Percentiles rank a stretch among this genome's conserved stretches.
Conservation (phyloP, 768 basidiomycete genomes). For the Tricholoma sp. region DNA sequence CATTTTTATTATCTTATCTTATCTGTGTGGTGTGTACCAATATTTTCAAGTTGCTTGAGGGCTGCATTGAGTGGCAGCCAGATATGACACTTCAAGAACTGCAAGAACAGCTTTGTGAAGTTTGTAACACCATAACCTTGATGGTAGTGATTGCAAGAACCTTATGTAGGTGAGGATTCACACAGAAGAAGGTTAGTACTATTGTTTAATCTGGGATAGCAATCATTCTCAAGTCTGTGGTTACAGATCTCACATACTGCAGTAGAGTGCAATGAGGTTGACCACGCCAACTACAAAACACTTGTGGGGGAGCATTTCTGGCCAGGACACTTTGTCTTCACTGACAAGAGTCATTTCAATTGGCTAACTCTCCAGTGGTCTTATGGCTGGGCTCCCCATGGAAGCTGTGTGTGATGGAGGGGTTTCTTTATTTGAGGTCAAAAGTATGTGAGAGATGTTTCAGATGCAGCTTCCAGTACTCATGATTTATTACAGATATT, state of each 20-base stretch:
- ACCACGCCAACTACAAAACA: slow-evolving; percentile 11
- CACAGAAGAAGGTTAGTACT: too few relatives aligned
- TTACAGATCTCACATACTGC: slow-evolving; percentile 5
- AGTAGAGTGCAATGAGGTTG: slow-evolving; percentile 15
- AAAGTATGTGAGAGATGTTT: slow-evolving; percentile 13
- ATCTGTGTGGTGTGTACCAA: too few relatives aligned
- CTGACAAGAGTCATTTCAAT: too few relatives aligned
- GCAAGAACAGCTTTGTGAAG: too few relatives aligned
- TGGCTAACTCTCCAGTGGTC: slow-evolving; percentile 16
- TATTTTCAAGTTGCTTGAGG: too few relatives aligned
- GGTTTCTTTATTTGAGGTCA: slow-evolving; percentile 22
- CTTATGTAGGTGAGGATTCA: too few relatives aligned
- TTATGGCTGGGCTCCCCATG: slow-evolving; percentile 20
- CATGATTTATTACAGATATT: slow-evolving; percentile 22
- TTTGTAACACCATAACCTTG: too few relatives aligned
- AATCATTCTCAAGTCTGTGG: not conserved
- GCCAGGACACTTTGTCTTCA: slow-evolving; percentile 19
- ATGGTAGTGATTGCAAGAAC: too few relatives aligned
- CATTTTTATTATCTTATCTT: too few relatives aligned
- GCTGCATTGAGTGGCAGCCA: too few relatives aligned
- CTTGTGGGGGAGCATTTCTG: slow-evolving; percentile 12
- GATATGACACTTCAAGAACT: too few relatives aligned
- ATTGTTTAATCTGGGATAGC: slow-evolving; percentile 10
- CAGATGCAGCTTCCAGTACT: slow-evolving; percentile 4
- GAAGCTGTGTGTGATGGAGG: slow-evolving; percentile 13